Base-by-base conservation (phyloP, 306 rosid genomes). In the Glycyrrhiza uralensis region DNA sequence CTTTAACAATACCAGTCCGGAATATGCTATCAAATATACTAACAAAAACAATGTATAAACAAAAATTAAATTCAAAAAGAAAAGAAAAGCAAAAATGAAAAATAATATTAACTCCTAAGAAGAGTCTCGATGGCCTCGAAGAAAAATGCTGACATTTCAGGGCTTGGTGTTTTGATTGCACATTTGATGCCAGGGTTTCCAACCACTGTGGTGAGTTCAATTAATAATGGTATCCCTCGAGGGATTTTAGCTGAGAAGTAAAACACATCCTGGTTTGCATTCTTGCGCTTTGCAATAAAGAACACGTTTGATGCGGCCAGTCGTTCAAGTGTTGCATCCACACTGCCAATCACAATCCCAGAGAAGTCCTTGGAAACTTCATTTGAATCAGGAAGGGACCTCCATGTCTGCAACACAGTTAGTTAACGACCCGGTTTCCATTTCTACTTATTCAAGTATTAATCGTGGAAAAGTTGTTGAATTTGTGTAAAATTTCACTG, bases 351-450 rank as follows among this genome's bases (percentile, higher is more conserved):
- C 79, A 88, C 84, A 41, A 86, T 46, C 41, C 77, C 67, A 18
- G 95, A 89, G 81, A 91, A 91, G 64, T 94, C 99, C 83, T 79
- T 87, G 19, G 93, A 87, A 57, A 94, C 85, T 85, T 94, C 96
- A 52, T 94, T 94, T 66, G 97, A 80, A 85, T 94, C 97, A 10
- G 99, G 99, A 68, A 94, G 90, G 66, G 97, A 91, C 82, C 99
- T 87, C 99, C 99, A 94, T 2, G 99, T 91, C 96, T 94, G 90
- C 79, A 75, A 67, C 54, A 49, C 20, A 66, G 75, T 74, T 19
- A 66, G 75, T 74, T 19, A 65, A 26, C 17, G 14, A 76, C 58
- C 60, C 57, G 57, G 10, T 66, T 72, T 69, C 52, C 5, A 75
- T 51, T 72, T 42, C 56, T 11, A 65, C 11, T n/a, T n/a, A 22